Evolutionary conservation across 2,329 filamentous ascomycete species (phyloP).

Genomic region (Aspergillus ustus): DNA sequence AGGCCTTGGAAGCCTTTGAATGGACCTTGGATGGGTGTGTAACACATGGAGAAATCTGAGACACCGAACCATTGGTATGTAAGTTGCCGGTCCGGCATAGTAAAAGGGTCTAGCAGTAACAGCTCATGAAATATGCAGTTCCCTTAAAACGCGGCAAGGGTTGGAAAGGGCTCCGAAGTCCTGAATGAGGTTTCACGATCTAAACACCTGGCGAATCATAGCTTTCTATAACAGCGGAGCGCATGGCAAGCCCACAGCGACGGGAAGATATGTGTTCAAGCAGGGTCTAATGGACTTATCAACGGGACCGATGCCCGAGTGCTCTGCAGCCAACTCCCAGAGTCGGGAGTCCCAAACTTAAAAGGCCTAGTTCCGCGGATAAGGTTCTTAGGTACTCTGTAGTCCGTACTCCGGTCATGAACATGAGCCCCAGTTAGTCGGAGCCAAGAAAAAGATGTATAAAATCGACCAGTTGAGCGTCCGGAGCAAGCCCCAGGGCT

Average conservation of each 20-base stretch:
- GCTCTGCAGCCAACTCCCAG: too few species aligned
- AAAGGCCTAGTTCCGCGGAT: too few species aligned
- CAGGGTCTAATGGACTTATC: background rate
- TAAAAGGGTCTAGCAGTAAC: background rate
- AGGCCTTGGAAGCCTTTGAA: too few species aligned
- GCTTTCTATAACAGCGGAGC: background rate
- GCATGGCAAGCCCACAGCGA: background rate
- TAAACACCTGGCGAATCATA: too few species aligned
- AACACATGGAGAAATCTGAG: background rate
- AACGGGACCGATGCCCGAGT: background rate
- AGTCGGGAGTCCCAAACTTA: too few species aligned
- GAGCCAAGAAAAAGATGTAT: background rate
- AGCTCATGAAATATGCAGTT: background rate
- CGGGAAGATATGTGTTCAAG: background rate
- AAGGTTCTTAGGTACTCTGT: too few species aligned
- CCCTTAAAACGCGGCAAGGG: too few species aligned
- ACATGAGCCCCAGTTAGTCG: background rate
- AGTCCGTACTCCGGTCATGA: background rate
- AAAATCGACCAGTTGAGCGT: background rate
- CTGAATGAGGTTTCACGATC: too few species aligned
- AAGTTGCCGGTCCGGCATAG: background rate
- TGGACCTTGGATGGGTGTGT: background rate
- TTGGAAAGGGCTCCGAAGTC: too few species aligned
- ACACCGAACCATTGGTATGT: background rate
- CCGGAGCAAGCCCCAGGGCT: too few species aligned